Conservation (phyloP, 2,329 filamentous ascomycete species). For the Hymenoscyphus salicellus region DNA sequence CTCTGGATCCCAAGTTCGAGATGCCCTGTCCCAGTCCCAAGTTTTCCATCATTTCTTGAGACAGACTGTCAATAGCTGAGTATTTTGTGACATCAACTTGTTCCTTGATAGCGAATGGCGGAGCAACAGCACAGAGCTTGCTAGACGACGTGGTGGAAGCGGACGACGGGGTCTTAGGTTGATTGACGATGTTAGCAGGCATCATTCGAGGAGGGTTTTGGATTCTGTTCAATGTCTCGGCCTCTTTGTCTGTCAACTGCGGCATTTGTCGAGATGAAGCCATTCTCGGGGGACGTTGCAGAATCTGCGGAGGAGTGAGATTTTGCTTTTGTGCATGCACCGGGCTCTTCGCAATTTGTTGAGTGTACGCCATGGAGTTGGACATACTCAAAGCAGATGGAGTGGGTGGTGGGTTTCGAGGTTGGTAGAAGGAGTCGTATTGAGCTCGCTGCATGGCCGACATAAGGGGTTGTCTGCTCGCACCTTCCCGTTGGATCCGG, state of each 20-base stretch:
- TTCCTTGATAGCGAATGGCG: constrained; percentile 10
- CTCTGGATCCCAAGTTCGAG: neutral
- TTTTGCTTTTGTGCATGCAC: neutral
- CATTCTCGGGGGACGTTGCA: constrained; percentile 10
- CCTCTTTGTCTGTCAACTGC: constrained; percentile 15
- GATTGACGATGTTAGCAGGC: constrained; percentile 5
- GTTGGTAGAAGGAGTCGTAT: constrained; percentile 23
- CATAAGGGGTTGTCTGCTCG: constrained; percentile 31
- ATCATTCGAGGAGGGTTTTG: constrained; percentile 1
- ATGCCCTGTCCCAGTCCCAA: neutral
- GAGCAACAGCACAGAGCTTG: constrained; percentile 9
- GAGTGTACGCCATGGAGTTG: constrained; percentile 34
- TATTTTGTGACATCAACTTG: neutral
- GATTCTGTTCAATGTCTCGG: constrained; percentile 7
- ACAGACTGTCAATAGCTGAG: neutral
- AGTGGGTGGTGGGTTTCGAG: constrained; percentile 23
- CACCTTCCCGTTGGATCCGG: constrained; percentile 37
- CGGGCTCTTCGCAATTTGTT: constrained; percentile 28
- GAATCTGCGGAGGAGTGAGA: neutral
- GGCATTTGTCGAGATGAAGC: constrained; percentile 6
- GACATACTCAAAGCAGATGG: constrained; percentile 30
- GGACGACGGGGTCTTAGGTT: neutral
- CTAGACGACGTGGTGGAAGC: constrained; percentile 2
- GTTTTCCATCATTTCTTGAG: neutral
- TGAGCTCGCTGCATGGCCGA: constrained; percentile 22